Evolutionary conservation across 371 early-diverging fungal genomes (phyloP).

Genomic region (Haplosporangium sp.): DNA sequence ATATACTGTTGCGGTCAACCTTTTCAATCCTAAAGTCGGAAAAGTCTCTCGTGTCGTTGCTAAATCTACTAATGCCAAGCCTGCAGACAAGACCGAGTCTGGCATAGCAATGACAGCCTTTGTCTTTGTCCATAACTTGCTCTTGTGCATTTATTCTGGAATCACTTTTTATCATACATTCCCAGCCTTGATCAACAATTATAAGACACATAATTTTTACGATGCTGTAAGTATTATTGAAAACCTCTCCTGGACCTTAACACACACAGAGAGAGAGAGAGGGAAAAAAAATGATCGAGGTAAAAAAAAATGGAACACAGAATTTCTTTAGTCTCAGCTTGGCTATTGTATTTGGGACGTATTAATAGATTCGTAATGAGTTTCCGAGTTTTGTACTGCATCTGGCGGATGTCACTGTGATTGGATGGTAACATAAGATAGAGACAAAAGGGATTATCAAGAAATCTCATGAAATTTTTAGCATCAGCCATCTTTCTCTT

Average conservation of each 20-base stretch:
- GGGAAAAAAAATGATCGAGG: too few relatives aligned
- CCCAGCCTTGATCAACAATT: conserved; percentile 63
- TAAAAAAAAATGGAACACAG: too few relatives aligned
- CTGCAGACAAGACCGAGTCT: conserved; percentile 51
- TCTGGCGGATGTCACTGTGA: background rate
- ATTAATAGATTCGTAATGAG: background rate
- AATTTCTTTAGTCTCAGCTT: too few relatives aligned
- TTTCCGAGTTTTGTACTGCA: background rate
- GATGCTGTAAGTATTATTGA: conserved; percentile 49
- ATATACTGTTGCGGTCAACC: conserved; percentile 63
- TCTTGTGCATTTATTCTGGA: conserved; percentile 76
- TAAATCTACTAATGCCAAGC: conserved; percentile 60
- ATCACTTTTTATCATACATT: conserved; percentile 76
- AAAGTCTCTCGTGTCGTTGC: conserved; percentile 68
- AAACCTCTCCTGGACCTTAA: too few relatives aligned
- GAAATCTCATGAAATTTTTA: background rate
- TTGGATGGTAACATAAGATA: background rate
- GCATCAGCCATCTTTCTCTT: background rate
- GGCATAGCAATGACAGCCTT: conserved; percentile 72
- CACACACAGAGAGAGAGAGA: too few relatives aligned
- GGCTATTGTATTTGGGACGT: background rate
- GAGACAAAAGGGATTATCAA: background rate
- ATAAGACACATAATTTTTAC: conserved; percentile 55
- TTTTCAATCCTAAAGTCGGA: conserved; percentile 72
- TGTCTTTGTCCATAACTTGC: conserved; percentile 81